phyloP scores from a whole-genome alignment of 768 basidiomycete species.

The Podaxis sp. region DNA sequence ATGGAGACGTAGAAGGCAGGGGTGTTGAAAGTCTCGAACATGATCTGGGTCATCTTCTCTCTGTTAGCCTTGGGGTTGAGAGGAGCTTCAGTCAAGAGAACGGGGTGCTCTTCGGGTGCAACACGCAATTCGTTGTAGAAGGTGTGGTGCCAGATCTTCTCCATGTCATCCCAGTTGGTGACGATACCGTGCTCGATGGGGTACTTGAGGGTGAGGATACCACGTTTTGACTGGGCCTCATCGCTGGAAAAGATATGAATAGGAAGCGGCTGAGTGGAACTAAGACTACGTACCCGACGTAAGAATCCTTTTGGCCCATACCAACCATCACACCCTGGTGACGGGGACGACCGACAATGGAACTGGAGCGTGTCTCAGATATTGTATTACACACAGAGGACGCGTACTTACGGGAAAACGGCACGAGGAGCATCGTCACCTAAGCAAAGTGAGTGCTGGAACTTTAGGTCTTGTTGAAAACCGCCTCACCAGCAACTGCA shows the following conservation, averaged over 20 bases:
- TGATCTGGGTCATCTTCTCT: slow-evolving; percentile 95
- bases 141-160: slow-evolving; percentile 98
- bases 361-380: slow-evolving; percentile 40
- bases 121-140: slow-evolving; percentile 96
- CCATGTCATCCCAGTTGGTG: slow-evolving; percentile 99
- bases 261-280: slow-evolving; percentile 50
- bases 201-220: slow-evolving; percentile 89
- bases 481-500: slow-evolving; percentile 61
- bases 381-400: not conserved
- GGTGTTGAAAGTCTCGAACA: slow-evolving; percentile 95
- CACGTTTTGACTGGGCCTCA: slow-evolving; percentile 91
- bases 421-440: slow-evolving; percentile 90
- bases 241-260: slow-evolving; percentile 91
- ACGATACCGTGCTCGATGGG: slow-evolving; percentile 95
- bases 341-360: slow-evolving; percentile 92
- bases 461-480: slow-evolving; percentile 13
- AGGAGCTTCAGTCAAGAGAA: slow-evolving; percentile 88
- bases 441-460: slow-evolving; percentile 31
- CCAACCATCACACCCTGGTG: slow-evolving; percentile 97
- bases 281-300: slow-evolving; percentile 70
- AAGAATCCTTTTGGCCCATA: slow-evolving; percentile 96
- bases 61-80: slow-evolving; percentile 92
- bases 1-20: slow-evolving; percentile 92
- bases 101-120: slow-evolving; percentile 90
- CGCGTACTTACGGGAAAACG: slow-evolving; percentile 87